phyloP scores from a whole-genome alignment of 2,329 filamentous ascomycete species.

The Fusarium piperis region DNA sequence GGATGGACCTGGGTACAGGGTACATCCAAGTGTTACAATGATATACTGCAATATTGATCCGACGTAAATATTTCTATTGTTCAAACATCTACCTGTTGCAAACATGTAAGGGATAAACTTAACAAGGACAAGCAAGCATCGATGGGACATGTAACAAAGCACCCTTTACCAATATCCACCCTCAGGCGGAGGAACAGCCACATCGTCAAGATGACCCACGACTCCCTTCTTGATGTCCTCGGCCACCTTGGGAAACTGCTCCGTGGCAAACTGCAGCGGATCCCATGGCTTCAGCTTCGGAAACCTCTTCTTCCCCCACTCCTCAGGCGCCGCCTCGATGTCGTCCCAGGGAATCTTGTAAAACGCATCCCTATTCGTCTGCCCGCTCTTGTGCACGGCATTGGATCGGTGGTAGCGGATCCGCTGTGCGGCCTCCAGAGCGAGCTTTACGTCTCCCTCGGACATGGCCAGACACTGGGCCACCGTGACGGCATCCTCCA shows the following conservation, averaged over 20 bases:
- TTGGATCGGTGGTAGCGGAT: constrained; percentile 17
- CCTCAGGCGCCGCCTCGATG: constrained; percentile 7
- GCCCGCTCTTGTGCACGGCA: constrained; percentile 13
- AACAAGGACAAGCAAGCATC: background rate
- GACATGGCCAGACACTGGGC: background rate
- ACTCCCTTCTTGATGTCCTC: constrained; percentile 11
- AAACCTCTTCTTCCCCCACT: constrained; percentile 9
- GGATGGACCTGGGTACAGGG: background rate
- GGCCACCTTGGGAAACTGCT: constrained; percentile 12
- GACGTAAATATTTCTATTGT: background rate
- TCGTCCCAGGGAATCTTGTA: constrained; percentile 16
- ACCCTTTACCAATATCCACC: constrained; percentile 5
- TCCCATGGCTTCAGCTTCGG: constrained; percentile 21
- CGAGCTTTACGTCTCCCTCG: constrained; percentile 7
- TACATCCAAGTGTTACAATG: background rate
- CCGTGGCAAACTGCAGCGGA: background rate
- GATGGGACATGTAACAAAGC: background rate
- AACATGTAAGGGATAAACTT: background rate
- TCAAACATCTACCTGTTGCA: background rate
- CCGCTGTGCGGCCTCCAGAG: constrained; percentile 8
- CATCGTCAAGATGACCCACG: constrained; percentile 1
- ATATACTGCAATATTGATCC: background rate
- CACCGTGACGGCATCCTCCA: constrained; percentile 10
- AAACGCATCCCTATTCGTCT: constrained; percentile 11
- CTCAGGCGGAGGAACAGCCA: constrained; percentile 2